Percentiles rank a stretch among this genome's conserved stretches.
These are phyloP conservation scores for Debaryomycetaceae sp. DNA, from an alignment of 1,139 yeast species.

Conservation along the genomic window DNA sequence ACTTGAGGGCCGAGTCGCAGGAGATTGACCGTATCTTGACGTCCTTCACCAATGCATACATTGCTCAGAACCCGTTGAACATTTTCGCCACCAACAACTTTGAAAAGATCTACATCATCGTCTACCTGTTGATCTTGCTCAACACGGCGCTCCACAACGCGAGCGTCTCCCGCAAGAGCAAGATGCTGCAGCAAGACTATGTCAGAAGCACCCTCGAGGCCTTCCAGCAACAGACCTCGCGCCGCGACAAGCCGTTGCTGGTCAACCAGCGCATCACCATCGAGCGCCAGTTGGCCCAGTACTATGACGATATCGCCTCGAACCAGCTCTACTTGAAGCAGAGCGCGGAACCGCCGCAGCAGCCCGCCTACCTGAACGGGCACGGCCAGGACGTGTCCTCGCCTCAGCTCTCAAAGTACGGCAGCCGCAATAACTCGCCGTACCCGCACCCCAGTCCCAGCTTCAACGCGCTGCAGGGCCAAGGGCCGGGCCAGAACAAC, in stretches of 20 bases:
- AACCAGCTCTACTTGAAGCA: conserved; percentile 32
- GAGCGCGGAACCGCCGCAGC: conserved; percentile 4
- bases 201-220: conserved; percentile 45
- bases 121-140: conserved; percentile 62
- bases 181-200: conserved; percentile 38
- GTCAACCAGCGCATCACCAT: conserved; percentile 31
- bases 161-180: conserved; percentile 29
- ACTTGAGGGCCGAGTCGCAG: conserved; percentile 76
- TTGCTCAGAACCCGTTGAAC: conserved; percentile 37
- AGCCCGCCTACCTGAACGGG: conserved; percentile 1
- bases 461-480: neutral
- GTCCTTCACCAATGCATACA: conserved; percentile 60
- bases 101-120: conserved; percentile 59
- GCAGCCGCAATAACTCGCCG: conserved; percentile 21
- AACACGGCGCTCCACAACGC: conserved; percentile 60
- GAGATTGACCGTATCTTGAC: conserved; percentile 69
- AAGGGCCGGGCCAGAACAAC: neutral
- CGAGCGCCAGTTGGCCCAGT: conserved; percentile 32
- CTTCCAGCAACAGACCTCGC: conserved; percentile 18
- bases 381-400: neutral
- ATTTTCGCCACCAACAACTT: conserved; percentile 42
- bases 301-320: conserved; percentile 29
- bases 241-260: conserved; percentile 20
- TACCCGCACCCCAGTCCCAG: conserved; percentile 14
- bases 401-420: conserved; percentile 8